phyloP scores from a whole-genome alignment of 164 flowering plant genomes.

The Platanus orientalis region DNA sequence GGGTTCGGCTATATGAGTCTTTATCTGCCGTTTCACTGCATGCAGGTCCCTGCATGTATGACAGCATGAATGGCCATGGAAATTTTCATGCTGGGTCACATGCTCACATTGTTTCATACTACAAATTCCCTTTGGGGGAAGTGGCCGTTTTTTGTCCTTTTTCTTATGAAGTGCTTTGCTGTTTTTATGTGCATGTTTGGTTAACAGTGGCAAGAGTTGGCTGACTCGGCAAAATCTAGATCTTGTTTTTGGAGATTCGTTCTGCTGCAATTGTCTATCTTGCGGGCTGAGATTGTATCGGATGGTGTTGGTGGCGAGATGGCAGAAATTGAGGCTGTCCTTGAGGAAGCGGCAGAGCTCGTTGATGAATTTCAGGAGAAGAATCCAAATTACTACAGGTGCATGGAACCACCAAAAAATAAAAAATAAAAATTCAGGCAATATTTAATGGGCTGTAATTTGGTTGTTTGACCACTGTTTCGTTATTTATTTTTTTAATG shows the following conservation, averaged over 20 bases:
- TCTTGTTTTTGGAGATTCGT: conserved; percentile 95
- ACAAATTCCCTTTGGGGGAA: background rate
- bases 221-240: conserved; percentile 66
- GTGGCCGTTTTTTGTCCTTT: background rate
- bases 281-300: conserved; percentile 66
- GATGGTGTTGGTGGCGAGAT: conserved; percentile 49
- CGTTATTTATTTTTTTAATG: background rate
- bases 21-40: no score
- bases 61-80: background rate
- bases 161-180: background rate
- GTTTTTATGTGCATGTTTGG: conserved; percentile 8
- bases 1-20: no score
- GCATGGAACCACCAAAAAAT: background rate
- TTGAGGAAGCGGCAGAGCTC: conserved; percentile 98
- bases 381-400: conserved; percentile 93
- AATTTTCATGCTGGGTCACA: no score
- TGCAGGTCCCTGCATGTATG: background rate
- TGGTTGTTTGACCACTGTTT: background rate
- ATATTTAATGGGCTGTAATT: background rate
- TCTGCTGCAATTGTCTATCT: conserved; percentile 60
- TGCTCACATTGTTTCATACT: background rate
- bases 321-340: conserved; percentile 81
- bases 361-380: conserved; percentile 73
- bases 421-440: background rate
- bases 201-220: conserved; percentile 80